A percentile compares a stretch with the other conserved stretches of the same genome.
These are phyloP conservation scores for Fusarium piperis DNA, from an alignment of 2,329 filamentous ascomycete genomes.

Conservation along the genomic window DNA sequence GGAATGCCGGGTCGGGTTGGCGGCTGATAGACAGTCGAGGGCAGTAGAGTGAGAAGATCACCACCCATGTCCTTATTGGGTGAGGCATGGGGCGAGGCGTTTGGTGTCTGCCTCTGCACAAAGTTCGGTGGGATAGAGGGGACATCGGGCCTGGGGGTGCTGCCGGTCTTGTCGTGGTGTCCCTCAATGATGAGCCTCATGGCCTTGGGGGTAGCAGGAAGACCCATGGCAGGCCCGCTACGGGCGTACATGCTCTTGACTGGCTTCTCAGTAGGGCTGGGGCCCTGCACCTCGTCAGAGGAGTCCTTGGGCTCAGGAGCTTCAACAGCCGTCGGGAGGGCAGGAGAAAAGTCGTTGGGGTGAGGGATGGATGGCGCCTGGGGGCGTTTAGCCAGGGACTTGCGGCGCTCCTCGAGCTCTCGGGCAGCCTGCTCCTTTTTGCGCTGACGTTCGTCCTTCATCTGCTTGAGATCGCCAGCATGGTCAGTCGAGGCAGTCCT, in stretches of 20 bases:
- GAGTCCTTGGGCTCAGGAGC: constrained; percentile 54
- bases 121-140: constrained; percentile 63
- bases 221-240: constrained; percentile 69
- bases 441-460: constrained; percentile 68
- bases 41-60: constrained; percentile 59
- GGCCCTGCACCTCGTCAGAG: constrained; percentile 58
- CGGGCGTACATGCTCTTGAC: constrained; percentile 60
- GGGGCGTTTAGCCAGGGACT: constrained; percentile 82
- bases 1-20: constrained; percentile 60
- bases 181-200: constrained; percentile 83
- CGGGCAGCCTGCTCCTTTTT: constrained; percentile 81
- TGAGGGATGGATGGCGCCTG: constrained; percentile 83
- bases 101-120: constrained; percentile 53
- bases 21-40: constrained; percentile 69
- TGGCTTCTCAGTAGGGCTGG: constrained; percentile 73
- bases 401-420: constrained; percentile 87
- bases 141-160: constrained; percentile 61
- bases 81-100: constrained; percentile 49
- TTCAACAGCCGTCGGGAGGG: constrained; percentile 49
- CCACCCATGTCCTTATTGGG: constrained; percentile 45
- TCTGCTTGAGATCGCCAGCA: constrained; percentile 63
- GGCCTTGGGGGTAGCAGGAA: constrained; percentile 91
- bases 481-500: constrained; percentile 57
- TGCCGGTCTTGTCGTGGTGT: constrained; percentile 54
- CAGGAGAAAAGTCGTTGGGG: constrained; percentile 63